Evolutionary conservation across 306 rosid species (phyloP).

Genomic region (Prosopis cineraria): DNA sequence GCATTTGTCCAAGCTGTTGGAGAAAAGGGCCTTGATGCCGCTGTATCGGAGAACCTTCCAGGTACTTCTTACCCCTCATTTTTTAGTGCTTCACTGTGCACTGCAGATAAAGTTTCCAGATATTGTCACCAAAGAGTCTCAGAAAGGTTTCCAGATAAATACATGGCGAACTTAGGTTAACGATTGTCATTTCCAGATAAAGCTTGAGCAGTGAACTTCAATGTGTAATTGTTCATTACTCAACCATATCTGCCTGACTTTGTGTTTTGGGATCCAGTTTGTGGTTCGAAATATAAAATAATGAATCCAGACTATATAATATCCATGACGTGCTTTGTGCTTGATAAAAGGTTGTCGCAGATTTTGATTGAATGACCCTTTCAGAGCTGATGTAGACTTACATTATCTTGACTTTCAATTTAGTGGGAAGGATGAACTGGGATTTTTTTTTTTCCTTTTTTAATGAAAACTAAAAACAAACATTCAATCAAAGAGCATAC

Average conservation of each 20-base stretch:
- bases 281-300: not conserved
- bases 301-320: not conserved
- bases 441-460: too few relatives aligned
- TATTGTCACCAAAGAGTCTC: not conserved
- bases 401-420: not conserved
- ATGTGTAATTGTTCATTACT: not conserved
- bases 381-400: not conserved
- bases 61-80: slow-evolving; percentile 46
- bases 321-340: not conserved
- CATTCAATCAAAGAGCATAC: too few relatives aligned
- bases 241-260: not conserved
- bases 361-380: too few relatives aligned
- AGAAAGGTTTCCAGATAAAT: too few relatives aligned
- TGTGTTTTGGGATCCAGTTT: not conserved
- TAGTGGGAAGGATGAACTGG: not conserved
- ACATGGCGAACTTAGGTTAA: not conserved
- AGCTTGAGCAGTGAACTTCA: not conserved
- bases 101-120: not conserved
- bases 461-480: too few relatives aligned
- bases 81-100: not conserved
- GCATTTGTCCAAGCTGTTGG: slow-evolving; percentile 94
- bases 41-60: slow-evolving; percentile 93
- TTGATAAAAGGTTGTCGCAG: not conserved
- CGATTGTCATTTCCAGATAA: not conserved
- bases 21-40: slow-evolving; percentile 82